Evolutionary conservation across 2,329 filamentous ascomycete genomes (phyloP), one percentile per base, ranked within the genome.

Genomic region (Penicillium frequentans): DNA sequence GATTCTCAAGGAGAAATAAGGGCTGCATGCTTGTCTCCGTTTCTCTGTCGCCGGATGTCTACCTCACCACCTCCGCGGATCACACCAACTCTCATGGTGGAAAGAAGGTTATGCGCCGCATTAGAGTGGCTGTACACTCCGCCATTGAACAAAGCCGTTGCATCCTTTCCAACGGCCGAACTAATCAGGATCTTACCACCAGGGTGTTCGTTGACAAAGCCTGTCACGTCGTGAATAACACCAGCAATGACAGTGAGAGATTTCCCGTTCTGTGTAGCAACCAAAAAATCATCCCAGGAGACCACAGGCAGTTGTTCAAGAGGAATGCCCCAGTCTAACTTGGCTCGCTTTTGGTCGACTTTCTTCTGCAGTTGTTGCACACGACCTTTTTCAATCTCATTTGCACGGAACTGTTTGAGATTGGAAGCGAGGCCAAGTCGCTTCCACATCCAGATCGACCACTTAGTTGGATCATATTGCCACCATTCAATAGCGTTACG

Each of bases 301-400:
- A 96, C 83, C 63, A 95, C 90, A 48, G 91, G 91, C 8, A 96
- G 84, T 77, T 92, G 88, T 75, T 95, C 90, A 29, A 96, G 84
- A 58, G 91, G 90, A 64, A 88, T 84, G 74, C 91, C 91, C 91
- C 91, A 96, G 80, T 96, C 90, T 58, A 96, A 88, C 60, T 81
- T 85, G 64, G 88, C 76, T 70, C 91, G 90, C 84, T 90, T 90
- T 80, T 92, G 89, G 77, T 95, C 91, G 58, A 96, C 86, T 84
- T 95, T 95, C 90, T 95, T 95, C 83, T 95, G 91, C 63, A 88
- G 78, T 79, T 95, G 91, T 81, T 96, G 91, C 26, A 95, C 83
- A 71, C 90, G 89, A 64, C 91, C 91, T 84, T 95, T 95, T 77
- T 95, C 90, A 63, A 96, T 96, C 75, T 96, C 91, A 77, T 96